Conservation (phyloP, 1,284 basidiomycete species). For the Termitomyces sp. region DNA sequence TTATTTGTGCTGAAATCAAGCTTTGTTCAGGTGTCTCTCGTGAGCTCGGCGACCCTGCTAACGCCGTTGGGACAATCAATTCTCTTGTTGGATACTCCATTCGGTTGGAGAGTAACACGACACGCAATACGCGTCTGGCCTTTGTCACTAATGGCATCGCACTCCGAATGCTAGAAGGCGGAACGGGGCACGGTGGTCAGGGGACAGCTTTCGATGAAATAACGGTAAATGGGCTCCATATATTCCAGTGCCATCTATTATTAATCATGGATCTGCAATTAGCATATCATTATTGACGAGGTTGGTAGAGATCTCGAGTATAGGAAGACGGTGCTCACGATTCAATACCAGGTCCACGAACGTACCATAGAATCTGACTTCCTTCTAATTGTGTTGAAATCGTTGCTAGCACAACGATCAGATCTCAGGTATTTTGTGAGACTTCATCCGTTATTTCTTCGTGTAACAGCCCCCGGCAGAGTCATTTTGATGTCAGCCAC, state of each 20-base stretch:
- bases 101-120: slow-evolving; percentile 86
- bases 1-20: not conserved
- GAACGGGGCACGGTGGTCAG: slow-evolving; percentile 58
- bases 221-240: slow-evolving; percentile 49
- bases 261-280: not conserved
- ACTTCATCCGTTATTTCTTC: not conserved
- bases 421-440: slow-evolving; percentile 68
- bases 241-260: not conserved
- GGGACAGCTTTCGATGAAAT: slow-evolving; percentile 89
- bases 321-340: not conserved
- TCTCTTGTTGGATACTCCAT: slow-evolving; percentile 96
- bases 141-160: slow-evolving; percentile 97
- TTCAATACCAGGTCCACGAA: slow-evolving; percentile 74
- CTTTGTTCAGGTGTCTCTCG: slow-evolving; percentile 62
- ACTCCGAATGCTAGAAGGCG: slow-evolving; percentile 90
- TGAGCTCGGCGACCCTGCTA: slow-evolving; percentile 86
- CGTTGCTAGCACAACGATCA: slow-evolving; percentile 74
- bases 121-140: slow-evolving; percentile 74
- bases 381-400: slow-evolving; percentile 91
- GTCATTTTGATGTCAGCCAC: slow-evolving; percentile 98
- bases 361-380: slow-evolving; percentile 98
- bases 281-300: slow-evolving; percentile 89
- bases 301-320: slow-evolving; percentile 33
- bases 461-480: slow-evolving; percentile 33
- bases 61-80: slow-evolving; percentile 72